Base-by-base conservation (phyloP, 73 alveolate species). In the Paramecium sexaurelia region DNA sequence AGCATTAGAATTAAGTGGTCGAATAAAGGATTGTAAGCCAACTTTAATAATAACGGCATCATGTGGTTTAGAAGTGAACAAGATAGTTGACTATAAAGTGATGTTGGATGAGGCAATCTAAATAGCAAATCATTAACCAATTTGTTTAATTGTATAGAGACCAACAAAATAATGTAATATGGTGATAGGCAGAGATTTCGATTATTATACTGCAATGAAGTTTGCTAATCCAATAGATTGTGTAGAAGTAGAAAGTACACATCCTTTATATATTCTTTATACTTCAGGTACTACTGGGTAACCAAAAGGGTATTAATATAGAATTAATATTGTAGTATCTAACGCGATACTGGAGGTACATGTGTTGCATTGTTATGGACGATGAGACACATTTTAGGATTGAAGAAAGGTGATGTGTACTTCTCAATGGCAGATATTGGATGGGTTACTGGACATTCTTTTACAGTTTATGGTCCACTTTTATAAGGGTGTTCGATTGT, bases 371-470 rank as follows among this genome's bases (percentile, higher is more conserved):
- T 97, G 29, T 94, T 97, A 93, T 97, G 95, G 92, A 91, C 98
- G 55, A 97, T 99, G 99, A 94, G 96, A 94, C 94, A 97, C 67
- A 94, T 97, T 87, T 95, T 97, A 97, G 98, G 95, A 68, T 78
- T 98, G 40, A 92, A 92, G 75, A 45, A 86, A 68, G 98, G 97
- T 11, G 99, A 98, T 87, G 97, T 96, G 55, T 96, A 95, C 87
- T 98, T 98, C 93, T 94, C 99, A 71, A 96, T 99, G 26, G 97
- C 99, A 29, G 99, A 99, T 92, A 97, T 99, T 73, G 99, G 99
- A 85, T 99, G 99, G 99, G 99, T 99, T 41, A 99, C 99, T 6
- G 99, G 99, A 35, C 99, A 99, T 94, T 90, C 98, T 45, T 99
- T 98, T 94, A 98, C 98, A 83, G 98, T 98, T 55, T 99, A 99